Evolutionary conservation across 2,329 filamentous ascomycete species (phyloP), one percentile per base, ranked within the genome.

Genomic region (Arthrobotrys entomopaga): DNA sequence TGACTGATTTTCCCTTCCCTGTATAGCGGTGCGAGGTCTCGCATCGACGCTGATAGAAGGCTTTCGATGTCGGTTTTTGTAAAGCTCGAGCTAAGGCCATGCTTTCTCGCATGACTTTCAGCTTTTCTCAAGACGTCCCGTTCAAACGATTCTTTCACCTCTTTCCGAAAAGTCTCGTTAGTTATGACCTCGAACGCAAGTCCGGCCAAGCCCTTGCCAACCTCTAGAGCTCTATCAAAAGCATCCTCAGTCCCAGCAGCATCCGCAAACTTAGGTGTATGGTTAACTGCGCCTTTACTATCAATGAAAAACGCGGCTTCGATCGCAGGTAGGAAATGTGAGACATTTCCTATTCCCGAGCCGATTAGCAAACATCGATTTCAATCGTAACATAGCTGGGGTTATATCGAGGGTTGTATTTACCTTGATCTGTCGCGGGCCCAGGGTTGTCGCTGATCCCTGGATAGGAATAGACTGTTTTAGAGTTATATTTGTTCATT

Each of bases 241-340:
- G 84, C 84, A 15, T 82, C 81, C 22, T 80, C 81, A 0, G 84
- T 86, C 2, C 85, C 85, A 0, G 85, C 83, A 0, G 85, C 84
- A 2, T 81, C 79, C 7, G 85, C 84, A 76, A 87, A 89, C 0
- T 84, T 83, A 0, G 84, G 83, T 6, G 83, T 88, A 71, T 86
- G 86, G 16, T 86, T 86, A 0, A 84, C 83, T 0, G 82, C 82
- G 1, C 77, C 73, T 1, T 82, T 81, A 1, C 81, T 80, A 0
- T 84, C 83, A 1, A 85, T 82, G 15, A 80, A 81, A 67, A 88
- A 75, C 82, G 83, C 60, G 19, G 78, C 48, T 77, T 80, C 43
- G 71, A 81, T 77, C 76, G 82, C 52, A 76, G 81, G 43, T 82
- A 81, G 40, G 53, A 77, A 78, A 83, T 86, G 81, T 80, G 86